phyloP scores from a whole-genome alignment of 139 green algal genomes.

The Picocystis salinarum region DNA sequence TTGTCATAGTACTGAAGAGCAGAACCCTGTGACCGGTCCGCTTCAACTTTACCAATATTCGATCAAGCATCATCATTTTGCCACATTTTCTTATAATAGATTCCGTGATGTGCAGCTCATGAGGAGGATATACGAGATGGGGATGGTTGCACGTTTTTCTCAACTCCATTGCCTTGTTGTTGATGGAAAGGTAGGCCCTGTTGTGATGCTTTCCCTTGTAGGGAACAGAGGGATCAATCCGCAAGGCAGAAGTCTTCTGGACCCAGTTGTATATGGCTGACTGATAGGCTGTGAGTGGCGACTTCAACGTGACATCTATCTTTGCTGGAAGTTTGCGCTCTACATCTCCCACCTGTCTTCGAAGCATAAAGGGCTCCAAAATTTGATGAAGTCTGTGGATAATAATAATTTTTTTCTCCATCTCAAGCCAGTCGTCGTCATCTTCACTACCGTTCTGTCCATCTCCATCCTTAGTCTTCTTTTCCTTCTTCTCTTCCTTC shows the following conservation, averaged over 20 bases:
- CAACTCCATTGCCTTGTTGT: conserved; percentile 19
- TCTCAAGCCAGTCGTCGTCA: conserved; percentile 51
- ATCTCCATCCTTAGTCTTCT: conserved; percentile 22
- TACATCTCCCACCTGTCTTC: conserved; percentile 67
- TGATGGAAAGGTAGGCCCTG: conserved; percentile 7
- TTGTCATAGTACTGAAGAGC: conserved; percentile 71
- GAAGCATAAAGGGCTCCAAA: conserved; percentile 95
- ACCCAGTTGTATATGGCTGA: conserved; percentile 76
- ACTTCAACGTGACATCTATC: conserved; percentile 14
- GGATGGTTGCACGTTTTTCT: conserved; percentile 85
- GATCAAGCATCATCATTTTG: conserved; percentile 80
- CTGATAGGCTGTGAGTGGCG: conserved; percentile 29
- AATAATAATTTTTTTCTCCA: conserved; percentile 68
- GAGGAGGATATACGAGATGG: conserved; percentile 56
- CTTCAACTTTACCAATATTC: conserved; percentile 69
- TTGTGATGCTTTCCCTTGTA: conserved; percentile 11
- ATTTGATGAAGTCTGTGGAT: conserved; percentile 74
- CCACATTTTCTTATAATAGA: conserved; percentile 58
- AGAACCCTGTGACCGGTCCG: conserved; percentile 50
- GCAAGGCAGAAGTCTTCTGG: conserved; percentile 54
- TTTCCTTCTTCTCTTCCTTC: conserved; percentile 9
- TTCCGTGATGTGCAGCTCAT: conserved; percentile 12
- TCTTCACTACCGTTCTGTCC: conserved; percentile 9
- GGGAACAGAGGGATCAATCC: conserved; percentile 39
- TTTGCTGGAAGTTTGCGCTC: conserved; percentile 78